Evolutionary conservation across 805 yeast genomes (phyloP).

Genomic region (Spathaspora arborariae): DNA sequence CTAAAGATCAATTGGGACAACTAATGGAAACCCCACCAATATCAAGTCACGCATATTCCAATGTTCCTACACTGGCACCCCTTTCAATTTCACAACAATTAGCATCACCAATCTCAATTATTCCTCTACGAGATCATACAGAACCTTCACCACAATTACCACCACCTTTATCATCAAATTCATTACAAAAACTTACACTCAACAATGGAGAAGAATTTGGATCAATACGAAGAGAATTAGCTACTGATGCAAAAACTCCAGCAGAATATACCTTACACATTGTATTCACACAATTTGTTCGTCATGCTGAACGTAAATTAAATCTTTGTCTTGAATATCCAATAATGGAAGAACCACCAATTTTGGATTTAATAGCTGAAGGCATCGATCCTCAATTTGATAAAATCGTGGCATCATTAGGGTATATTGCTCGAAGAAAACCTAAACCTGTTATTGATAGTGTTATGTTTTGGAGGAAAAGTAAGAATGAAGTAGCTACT

Average conservation of each 20-base stretch:
- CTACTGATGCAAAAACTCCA: conserved; percentile 63
- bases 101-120: conserved; percentile 20
- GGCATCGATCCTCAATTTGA: conserved; percentile 88
- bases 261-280: conserved; percentile 93
- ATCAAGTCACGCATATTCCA: not conserved
- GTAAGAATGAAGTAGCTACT: conserved; percentile 79
- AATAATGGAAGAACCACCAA: conserved; percentile 69
- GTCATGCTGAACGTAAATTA: conserved; percentile 86
- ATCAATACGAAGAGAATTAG: conserved; percentile 31
- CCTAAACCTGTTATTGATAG: conserved; percentile 97
- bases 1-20: conserved; percentile 2
- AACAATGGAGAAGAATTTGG: conserved; percentile 21
- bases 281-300: conserved; percentile 90
- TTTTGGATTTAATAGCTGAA: conserved; percentile 72
- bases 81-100: conserved; percentile 12
- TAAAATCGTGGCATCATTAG: conserved; percentile 77
- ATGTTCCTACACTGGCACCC: not conserved
- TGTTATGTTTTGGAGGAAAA: conserved; percentile 96
- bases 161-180: conserved; percentile 26
- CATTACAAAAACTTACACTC: conserved; percentile 21
- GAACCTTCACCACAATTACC: conserved; percentile 38
- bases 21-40: conserved; percentile 1
- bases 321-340: conserved; percentile 67
- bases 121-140: conserved; percentile 12
- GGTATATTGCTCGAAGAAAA: conserved; percentile 82